Percentiles rank a stretch among this genome's conserved stretches.
Evolutionary conservation across 2,329 filamentous ascomycete species (phyloP).

Genomic region (Colletotrichum cuscutae): DNA sequence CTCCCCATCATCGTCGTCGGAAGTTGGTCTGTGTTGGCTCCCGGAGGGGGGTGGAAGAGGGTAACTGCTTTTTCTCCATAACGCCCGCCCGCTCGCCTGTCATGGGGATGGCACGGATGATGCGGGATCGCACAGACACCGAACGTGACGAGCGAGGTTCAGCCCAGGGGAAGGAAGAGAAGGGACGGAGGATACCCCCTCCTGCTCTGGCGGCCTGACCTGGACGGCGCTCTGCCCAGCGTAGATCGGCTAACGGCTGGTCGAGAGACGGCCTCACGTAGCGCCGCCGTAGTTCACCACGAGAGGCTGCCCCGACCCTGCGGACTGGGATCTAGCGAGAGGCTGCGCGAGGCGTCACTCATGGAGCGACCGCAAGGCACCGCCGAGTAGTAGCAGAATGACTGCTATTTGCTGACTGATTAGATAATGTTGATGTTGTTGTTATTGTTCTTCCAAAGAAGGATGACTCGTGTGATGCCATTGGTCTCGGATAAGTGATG

Average conservation of each 20-base stretch:
- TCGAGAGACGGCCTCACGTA: slow-evolving; percentile 12
- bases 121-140: slow-evolving; percentile 14
- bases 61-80: background rate
- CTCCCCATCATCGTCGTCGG: slow-evolving; percentile 7
- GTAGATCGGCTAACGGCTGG: slow-evolving; percentile 30
- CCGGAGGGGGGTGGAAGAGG: background rate
- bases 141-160: background rate
- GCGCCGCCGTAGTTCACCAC: slow-evolving; percentile 9
- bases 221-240: background rate
- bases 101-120: slow-evolving; percentile 1
- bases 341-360: slow-evolving; percentile 30
- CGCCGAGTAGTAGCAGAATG: background rate
- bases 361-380: background rate
- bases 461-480: background rate
- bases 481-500: background rate
- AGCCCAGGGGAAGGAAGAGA: background rate
- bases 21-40: slow-evolving; percentile 29
- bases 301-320: slow-evolving; percentile 32
- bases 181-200: background rate
- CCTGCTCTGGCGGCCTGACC: background rate
- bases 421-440: background rate
- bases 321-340: slow-evolving; percentile 20
- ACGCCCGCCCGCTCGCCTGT: background rate
- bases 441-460: background rate
- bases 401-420: background rate